Conservation (phyloP, 257 asterid genomes). For the Ligustrum vulgare region DNA sequence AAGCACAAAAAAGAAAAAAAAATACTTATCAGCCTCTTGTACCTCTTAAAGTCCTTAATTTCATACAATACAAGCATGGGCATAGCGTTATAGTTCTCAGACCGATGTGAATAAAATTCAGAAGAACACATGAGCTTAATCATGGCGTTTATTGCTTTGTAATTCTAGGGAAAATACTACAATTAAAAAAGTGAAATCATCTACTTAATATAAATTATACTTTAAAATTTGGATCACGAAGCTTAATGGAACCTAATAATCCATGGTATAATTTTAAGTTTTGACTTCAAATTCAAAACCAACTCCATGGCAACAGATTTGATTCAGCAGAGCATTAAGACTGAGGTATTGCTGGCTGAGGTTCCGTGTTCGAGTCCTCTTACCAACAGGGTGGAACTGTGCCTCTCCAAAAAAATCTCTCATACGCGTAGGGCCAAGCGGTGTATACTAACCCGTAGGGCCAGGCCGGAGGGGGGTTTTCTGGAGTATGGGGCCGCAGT, state of each 20-base stretch:
- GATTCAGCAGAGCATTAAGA: neutral
- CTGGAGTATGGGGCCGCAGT: no score
- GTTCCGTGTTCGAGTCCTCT: no score
- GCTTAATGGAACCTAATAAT: no score
- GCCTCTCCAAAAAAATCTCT: no score
- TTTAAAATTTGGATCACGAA: neutral
- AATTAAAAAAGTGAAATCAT: neutral
- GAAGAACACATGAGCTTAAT: neutral
- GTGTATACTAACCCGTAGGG: no score
- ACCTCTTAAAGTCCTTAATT: neutral
- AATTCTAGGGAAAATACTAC: no score
- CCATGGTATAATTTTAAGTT: neutral
- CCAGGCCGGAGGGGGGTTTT: no score
- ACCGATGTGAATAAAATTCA: neutral
- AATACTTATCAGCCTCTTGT: constrained; percentile 3
- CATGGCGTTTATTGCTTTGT: neutral
- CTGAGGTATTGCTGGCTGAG: no score
- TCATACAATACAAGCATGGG: neutral
- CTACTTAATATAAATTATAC: neutral
- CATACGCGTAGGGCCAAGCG: no score
- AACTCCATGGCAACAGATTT: neutral
- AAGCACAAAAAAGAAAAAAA: neutral
- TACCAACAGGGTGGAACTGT: no score
- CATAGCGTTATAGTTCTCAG: neutral
- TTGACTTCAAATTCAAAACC: neutral